Percentiles rank a stretch among this genome's conserved stretches.
Conservation (phyloP, 1,139 yeast species). For the Candida pseudoviswanathii region DNA sequence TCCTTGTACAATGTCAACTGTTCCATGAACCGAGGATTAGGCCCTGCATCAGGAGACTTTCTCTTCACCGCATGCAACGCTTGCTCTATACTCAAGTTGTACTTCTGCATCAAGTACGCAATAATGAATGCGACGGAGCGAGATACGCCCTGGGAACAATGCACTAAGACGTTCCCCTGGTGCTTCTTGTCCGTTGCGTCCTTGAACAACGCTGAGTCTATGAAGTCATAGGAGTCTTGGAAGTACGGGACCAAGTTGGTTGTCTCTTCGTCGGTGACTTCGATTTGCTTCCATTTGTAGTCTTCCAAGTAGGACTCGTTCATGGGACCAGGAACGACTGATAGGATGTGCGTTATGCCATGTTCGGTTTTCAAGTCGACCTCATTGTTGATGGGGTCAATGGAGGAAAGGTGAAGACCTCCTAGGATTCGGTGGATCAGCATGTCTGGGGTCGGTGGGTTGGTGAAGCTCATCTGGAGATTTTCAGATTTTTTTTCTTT, state of each 20-base stretch:
- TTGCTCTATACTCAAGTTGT: constrained; percentile 57
- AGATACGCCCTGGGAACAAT: constrained; percentile 88
- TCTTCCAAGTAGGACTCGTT: constrained; percentile 50
- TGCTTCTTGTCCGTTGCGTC: constrained; percentile 43
- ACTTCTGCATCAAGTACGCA: constrained; percentile 79
- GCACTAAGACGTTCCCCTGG: constrained; percentile 52
- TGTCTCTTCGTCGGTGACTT: constrained; percentile 65
- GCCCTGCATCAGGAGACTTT: constrained; percentile 59
- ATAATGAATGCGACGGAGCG: constrained; percentile 72
- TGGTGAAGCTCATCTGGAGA: background rate
- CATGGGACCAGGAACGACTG: constrained; percentile 66
- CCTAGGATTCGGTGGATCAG: constrained; percentile 57
- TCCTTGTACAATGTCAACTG: constrained; percentile 65
- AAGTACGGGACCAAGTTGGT: constrained; percentile 67
- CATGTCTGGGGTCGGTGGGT: constrained; percentile 1
- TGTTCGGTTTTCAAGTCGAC: constrained; percentile 44
- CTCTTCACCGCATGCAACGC: constrained; percentile 74
- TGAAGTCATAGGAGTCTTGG: constrained; percentile 62
- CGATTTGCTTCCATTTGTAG: constrained; percentile 62
- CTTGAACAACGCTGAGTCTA: constrained; percentile 60
- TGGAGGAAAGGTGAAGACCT: constrained; percentile 62
- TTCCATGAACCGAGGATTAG: constrained; percentile 75
- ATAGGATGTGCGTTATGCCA: constrained; percentile 68
- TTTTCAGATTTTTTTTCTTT: background rate
- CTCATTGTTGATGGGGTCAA: constrained; percentile 51